Conservation (phyloP, 805 yeast genomes). For the Lachancea quebecensis region DNA sequence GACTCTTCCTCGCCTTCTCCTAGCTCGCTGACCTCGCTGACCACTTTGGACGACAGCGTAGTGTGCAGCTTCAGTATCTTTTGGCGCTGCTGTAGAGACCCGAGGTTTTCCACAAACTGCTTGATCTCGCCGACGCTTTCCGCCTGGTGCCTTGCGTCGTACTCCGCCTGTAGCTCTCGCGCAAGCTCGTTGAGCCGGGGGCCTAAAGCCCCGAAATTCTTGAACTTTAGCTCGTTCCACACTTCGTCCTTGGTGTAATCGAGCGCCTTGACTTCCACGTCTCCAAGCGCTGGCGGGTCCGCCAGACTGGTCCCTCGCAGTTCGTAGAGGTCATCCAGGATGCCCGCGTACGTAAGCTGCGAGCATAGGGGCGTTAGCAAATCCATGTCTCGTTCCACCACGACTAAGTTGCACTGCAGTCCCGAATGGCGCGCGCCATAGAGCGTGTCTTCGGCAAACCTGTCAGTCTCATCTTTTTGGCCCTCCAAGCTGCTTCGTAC, state of each 20-base stretch:
- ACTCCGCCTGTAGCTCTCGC: slow-evolving; percentile 58
- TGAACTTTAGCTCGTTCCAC: slow-evolving; percentile 44
- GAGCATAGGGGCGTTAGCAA: slow-evolving; percentile 60
- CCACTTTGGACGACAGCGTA: slow-evolving; percentile 56
- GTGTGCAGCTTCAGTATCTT: slow-evolving; percentile 68
- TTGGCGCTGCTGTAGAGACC: slow-evolving; percentile 60
- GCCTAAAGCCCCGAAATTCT: slow-evolving; percentile 79
- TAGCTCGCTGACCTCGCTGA: slow-evolving; percentile 37
- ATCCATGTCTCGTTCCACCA: slow-evolving; percentile 75
- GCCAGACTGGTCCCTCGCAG: slow-evolving; percentile 20
- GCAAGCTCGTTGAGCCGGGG: slow-evolving; percentile 64
- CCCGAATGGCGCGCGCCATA: slow-evolving; percentile 35
- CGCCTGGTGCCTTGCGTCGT: slow-evolving; percentile 51
- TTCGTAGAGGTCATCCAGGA: slow-evolving; percentile 65
- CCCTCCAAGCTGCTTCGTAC: slow-evolving; percentile 15
- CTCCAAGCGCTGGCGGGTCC: slow-evolving; percentile 20
- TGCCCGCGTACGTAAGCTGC: slow-evolving; percentile 77
- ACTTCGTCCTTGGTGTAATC: slow-evolving; percentile 23
- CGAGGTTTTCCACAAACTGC: slow-evolving; percentile 62
- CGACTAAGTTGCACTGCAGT: slow-evolving; percentile 61
- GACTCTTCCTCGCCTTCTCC: slow-evolving; percentile 21
- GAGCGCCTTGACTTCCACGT: slow-evolving; percentile 11
- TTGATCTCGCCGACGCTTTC: slow-evolving; percentile 60
- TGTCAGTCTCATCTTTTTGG: slow-evolving; percentile 12
- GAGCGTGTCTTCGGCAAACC: slow-evolving; percentile 23